A percentile compares a stretch with the other conserved stretches of the same genome.
Conservation (phyloP, 805 yeast species). For the Diddensiella caesifluorescens region DNA sequence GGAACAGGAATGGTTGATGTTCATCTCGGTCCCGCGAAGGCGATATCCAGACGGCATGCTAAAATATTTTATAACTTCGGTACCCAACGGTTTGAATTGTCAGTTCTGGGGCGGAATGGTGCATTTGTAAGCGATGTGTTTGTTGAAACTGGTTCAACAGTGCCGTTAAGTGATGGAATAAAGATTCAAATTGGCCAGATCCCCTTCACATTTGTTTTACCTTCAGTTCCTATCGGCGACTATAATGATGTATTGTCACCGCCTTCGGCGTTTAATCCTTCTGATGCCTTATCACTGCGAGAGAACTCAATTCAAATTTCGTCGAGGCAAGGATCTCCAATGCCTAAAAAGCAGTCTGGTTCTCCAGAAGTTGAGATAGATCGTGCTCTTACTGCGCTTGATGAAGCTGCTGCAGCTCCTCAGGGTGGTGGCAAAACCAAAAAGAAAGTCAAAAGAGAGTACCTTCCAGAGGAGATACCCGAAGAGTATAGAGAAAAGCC, state of each 20-base stretch:
- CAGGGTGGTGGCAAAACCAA: constrained; percentile 29
- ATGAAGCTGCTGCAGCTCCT: constrained; percentile 6
- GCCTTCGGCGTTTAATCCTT: constrained; percentile 2
- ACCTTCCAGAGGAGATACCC: constrained; percentile 80
- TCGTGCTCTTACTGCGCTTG: constrained; percentile 6
- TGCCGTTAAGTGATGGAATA: constrained; percentile 75
- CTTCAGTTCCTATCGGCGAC: constrained; percentile 42
- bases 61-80: constrained; percentile 95
- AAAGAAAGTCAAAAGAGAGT: constrained; percentile 50
- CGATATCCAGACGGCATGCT: constrained; percentile 91
- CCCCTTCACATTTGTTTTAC: constrained; percentile 80
- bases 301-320: constrained; percentile 10
- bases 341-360: constrained; percentile 5
- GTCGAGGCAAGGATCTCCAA: constrained; percentile 12
- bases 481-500: constrained; percentile 84
- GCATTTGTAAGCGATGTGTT: constrained; percentile 92
- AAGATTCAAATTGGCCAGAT: constrained; percentile 89
- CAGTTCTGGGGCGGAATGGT: constrained; percentile 91
- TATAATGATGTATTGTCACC: constrained; percentile 1
- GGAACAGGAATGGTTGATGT: constrained; percentile 62
- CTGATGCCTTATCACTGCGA: constrained; percentile 9
- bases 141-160: constrained; percentile 86
- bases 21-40: constrained; percentile 86
- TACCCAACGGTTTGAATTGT: constrained; percentile 86
- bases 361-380: constrained; percentile 11